phyloP scores from a whole-genome alignment of 2,329 filamentous ascomycete species.

The Colletotrichum spaethianum region DNA sequence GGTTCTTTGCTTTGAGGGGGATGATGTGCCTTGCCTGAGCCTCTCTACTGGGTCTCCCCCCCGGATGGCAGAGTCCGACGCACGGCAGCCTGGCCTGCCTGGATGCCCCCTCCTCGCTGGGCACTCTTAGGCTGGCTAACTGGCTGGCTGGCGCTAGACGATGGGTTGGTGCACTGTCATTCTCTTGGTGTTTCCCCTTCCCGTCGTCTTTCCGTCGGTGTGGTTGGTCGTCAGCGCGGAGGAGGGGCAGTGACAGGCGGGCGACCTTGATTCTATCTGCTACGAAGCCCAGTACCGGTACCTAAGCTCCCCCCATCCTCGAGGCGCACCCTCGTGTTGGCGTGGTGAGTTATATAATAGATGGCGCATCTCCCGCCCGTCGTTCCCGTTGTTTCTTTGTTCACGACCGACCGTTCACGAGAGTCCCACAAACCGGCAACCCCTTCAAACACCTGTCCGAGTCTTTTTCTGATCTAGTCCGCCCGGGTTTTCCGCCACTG shows the following conservation, averaged over 20 bases:
- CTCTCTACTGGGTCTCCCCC: neutral
- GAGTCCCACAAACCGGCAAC: no score
- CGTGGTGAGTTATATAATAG: slow-evolving; percentile 29
- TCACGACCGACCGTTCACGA: neutral
- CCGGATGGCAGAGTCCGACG: neutral
- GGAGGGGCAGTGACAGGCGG: neutral
- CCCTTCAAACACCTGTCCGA: no score
- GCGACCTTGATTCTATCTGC: slow-evolving; percentile 1
- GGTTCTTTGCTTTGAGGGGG: neutral
- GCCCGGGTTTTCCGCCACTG: neutral
- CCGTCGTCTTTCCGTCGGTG: neutral
- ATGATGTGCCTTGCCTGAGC: neutral
- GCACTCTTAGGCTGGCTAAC: slow-evolving; percentile 23
- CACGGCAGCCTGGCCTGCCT: slow-evolving; percentile 29
- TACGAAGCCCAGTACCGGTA: no score
- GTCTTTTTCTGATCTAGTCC: neutral
- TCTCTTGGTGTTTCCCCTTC: slow-evolving; percentile 9
- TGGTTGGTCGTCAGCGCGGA: neutral
- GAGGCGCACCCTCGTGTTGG: no score
- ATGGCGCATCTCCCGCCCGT: slow-evolving; percentile 31
- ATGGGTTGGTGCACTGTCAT: neutral
- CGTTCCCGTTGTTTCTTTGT: neutral
- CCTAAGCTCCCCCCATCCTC: no score
- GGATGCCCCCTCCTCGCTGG: slow-evolving; percentile 32
- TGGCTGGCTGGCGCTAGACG: neutral